A percentile compares a stretch with the other conserved stretches of the same genome.
phyloP scores from a whole-genome alignment of 108 stramenopile species.

The Schizochytrium sp. region DNA sequence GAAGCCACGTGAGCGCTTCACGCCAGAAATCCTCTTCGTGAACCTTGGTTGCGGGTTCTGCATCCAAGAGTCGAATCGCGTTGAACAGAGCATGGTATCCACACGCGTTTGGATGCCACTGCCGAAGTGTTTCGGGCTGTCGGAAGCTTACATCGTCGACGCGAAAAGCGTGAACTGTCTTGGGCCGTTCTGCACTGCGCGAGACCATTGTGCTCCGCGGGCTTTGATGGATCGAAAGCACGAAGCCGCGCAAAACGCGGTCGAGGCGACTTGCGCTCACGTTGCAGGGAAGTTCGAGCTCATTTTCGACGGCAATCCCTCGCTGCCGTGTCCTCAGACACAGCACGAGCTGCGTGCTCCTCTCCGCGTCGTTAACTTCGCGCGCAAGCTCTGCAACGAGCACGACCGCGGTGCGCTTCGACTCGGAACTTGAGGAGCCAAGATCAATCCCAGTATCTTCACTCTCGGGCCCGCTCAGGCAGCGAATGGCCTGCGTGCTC shows the following conservation, averaged over 20 bases:
- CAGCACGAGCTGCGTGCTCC: not conserved
- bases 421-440: no score
- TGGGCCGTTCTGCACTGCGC: not conserved
- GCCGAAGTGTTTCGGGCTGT: not conserved
- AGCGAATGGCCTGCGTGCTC: no score
- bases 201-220: not conserved
- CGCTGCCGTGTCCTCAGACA: not conserved
- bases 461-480: no score
- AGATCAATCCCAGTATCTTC: no score
- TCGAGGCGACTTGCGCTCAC: not conserved
- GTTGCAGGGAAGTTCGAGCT: not conserved
- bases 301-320: not conserved
- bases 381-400: not conserved
- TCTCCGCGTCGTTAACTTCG: not conserved
- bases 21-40: not conserved
- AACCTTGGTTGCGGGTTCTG: not conserved
- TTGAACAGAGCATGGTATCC: conserved; percentile 1
- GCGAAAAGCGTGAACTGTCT: not conserved
- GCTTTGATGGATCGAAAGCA: not conserved
- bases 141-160: not conserved
- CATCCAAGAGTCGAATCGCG: not conserved
- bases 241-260: not conserved
- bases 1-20: not conserved
- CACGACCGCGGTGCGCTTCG: not conserved
- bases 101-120: not conserved